Evolutionary conservation across 2,329 filamentous ascomycete genomes (phyloP).

Genomic region (Colletotrichum liriopes): DNA sequence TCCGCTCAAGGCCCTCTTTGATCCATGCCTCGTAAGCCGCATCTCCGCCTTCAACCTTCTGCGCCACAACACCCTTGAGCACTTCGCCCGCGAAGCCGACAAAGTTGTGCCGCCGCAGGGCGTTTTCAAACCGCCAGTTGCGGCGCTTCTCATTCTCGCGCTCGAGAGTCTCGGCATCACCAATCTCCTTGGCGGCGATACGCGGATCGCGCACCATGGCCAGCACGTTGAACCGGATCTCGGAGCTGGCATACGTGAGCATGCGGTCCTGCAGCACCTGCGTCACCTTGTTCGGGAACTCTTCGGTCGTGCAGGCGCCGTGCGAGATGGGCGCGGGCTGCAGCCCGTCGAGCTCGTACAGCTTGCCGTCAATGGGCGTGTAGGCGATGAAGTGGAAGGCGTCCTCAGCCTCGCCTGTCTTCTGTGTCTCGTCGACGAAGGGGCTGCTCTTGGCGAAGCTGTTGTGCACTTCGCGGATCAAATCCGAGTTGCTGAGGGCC

Average conservation of each 20-base stretch:
- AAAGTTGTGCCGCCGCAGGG: conserved; percentile 93
- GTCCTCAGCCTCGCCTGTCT: conserved; percentile 82
- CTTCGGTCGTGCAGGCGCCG: conserved; percentile 77
- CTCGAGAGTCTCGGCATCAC: conserved; percentile 83
- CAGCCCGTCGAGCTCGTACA: conserved; percentile 96
- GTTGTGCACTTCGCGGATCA: conserved; percentile 87
- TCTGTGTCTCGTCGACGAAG: conserved; percentile 92
- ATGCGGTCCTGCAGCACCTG: conserved; percentile 89
- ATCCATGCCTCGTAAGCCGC: conserved; percentile 82
- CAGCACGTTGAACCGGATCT: conserved; percentile 96
- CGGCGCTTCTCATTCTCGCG: conserved; percentile 87
- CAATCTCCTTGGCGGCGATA: conserved; percentile 82
- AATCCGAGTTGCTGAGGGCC: conserved; percentile 74
- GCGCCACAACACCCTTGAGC: conserved; percentile 85
- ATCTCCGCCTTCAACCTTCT: conserved; percentile 77
- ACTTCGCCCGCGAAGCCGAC: conserved; percentile 95
- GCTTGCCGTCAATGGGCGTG: conserved; percentile 80
- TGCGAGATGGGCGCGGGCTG: conserved; percentile 94
- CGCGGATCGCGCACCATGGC: conserved; percentile 91
- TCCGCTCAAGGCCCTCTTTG: conserved; percentile 75
- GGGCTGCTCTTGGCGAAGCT: conserved; percentile 90
- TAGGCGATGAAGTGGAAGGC: conserved; percentile 99
- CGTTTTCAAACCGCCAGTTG: conserved; percentile 96
- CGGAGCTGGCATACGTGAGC: conserved; percentile 84
- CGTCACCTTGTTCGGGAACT: conserved; percentile 87